Conservation (phyloP, 2,329 filamentous ascomycete species). For the Fusarium sarcochroum region DNA sequence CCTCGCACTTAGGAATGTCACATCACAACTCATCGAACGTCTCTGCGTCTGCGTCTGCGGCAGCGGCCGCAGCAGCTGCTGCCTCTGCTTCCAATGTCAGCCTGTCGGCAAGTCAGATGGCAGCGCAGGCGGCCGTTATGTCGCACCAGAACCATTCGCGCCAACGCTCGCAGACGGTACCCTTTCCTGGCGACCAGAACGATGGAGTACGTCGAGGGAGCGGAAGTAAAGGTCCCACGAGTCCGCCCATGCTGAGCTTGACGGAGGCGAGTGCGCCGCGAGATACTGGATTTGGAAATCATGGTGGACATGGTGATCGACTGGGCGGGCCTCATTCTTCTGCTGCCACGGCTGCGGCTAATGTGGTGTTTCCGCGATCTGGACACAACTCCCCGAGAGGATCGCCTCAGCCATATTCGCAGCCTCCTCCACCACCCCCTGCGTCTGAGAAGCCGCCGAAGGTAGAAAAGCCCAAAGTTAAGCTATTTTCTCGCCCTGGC, state of each 20-base stretch:
- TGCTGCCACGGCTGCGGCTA: slow-evolving; percentile 78
- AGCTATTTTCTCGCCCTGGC: slow-evolving; percentile 83
- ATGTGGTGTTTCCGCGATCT: slow-evolving; percentile 79
- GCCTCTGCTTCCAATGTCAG: slow-evolving; percentile 58
- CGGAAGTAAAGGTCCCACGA: slow-evolving; percentile 66
- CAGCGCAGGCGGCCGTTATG: slow-evolving; percentile 83
- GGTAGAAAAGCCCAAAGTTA: slow-evolving; percentile 82
- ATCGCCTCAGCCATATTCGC: slow-evolving; percentile 55
- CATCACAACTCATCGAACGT: slow-evolving; percentile 45
- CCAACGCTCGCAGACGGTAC: slow-evolving; percentile 82
- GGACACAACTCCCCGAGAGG: slow-evolving; percentile 66
- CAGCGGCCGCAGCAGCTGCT: slow-evolving; percentile 47
- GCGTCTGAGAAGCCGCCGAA: slow-evolving; percentile 71
- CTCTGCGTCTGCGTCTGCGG: slow-evolving; percentile 32
- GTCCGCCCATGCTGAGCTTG: slow-evolving; percentile 73
- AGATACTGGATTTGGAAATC: slow-evolving; percentile 66
- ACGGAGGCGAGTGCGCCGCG: slow-evolving; percentile 75
- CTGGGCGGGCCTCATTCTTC: slow-evolving; percentile 71
- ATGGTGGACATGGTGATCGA: slow-evolving; percentile 64
- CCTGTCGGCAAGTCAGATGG: slow-evolving; percentile 80
- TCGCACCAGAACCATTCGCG: slow-evolving; percentile 69
- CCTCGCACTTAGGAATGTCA: slow-evolving; percentile 64
- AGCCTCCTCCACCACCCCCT: slow-evolving; percentile 54
- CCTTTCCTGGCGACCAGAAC: slow-evolving; percentile 65
- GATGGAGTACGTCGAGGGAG: slow-evolving; percentile 61